Evolutionary conservation across 2,329 filamentous ascomycete species (phyloP), one percentile per base, ranked within the genome.

Genomic region (Fusarium robinianum): DNA sequence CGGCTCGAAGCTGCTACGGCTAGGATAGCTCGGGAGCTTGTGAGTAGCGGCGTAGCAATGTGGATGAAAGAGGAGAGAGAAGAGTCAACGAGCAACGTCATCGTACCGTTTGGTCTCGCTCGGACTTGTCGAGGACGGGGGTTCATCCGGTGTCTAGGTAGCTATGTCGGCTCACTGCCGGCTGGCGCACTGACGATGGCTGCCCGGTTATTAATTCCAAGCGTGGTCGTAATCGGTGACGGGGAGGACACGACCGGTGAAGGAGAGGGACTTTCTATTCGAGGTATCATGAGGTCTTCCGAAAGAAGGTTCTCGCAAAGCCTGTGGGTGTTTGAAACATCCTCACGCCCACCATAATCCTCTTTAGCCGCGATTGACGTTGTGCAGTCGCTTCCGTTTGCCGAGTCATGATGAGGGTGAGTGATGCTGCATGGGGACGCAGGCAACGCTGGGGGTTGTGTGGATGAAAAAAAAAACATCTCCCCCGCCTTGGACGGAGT

Each of bases 181-280:
- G 31, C 15, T 30, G 27, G 33, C 41, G 39, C 43, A 46, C 46
- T 53, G 46, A 47, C 45, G 44, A 24, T 41, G 44, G 30, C 41
- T 21, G 36, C 24, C 29, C 12, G 22, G 16, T 29, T 43, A 60
- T 51, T 53, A 53, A 42, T 45, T 42, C 53, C 41, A 16, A 41
- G 46, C 48, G 41, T 40, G 29, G 49, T 41, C 36, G 55, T 23
- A 51, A 52, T 53, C 46, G 41, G 51, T 47, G 43, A 61, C 51
- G 38, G 49, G 46, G 41, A 46, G 45, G 35, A 37, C 33, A 51
- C 46, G 49, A 42, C 48, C 46, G 45, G 34, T 46, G 36, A 50
- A 48, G 22, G 45, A 48, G 35, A 56, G 55, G 57, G 51, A 52
- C 56, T 55, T 53, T 55, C 45, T 41, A 37, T 40, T 42, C 46